A percentile compares a stretch with the other conserved stretches of the same genome.
Conservation (phyloP, 305 asterid species). For the Fraxinus floribunda region DNA sequence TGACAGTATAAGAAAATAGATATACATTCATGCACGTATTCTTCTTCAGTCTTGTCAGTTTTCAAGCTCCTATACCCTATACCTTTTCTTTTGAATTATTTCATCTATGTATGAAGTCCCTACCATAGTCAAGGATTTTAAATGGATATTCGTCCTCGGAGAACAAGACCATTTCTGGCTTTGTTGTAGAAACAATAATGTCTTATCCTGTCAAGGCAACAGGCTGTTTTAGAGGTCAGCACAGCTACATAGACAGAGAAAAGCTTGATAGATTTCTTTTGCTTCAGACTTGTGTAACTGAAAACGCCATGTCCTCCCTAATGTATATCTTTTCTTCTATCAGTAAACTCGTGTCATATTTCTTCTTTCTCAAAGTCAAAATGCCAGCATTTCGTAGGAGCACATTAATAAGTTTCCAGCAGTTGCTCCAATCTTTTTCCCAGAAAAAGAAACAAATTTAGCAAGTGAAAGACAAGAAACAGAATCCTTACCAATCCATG, state of each 20-base stretch:
- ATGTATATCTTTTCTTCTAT: background rate
- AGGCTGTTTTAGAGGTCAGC: background rate
- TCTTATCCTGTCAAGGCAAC: background rate
- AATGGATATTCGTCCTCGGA: background rate
- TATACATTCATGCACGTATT: background rate
- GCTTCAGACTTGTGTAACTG: background rate
- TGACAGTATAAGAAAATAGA: background rate
- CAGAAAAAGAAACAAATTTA: background rate
- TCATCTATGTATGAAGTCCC: background rate
- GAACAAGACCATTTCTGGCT: background rate
- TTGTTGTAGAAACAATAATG: background rate
- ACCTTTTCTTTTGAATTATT: background rate
- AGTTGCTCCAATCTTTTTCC: background rate
- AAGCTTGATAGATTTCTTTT: background rate
- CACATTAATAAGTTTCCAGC: conserved; percentile 8
- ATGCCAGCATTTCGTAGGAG: conserved; percentile 2
- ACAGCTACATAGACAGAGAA: background rate
- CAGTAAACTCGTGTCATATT: conserved; percentile 3
- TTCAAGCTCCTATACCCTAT: background rate
- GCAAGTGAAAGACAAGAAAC: conserved; percentile 6
- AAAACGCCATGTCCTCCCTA: background rate
- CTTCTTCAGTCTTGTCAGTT: background rate
- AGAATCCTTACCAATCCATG: conserved; percentile 69
- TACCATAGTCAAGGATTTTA: background rate
- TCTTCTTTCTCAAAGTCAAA: conserved; percentile 18